Base-by-base conservation (phyloP, 139 green algal species). In the Chlorella vulgaris region DNA sequence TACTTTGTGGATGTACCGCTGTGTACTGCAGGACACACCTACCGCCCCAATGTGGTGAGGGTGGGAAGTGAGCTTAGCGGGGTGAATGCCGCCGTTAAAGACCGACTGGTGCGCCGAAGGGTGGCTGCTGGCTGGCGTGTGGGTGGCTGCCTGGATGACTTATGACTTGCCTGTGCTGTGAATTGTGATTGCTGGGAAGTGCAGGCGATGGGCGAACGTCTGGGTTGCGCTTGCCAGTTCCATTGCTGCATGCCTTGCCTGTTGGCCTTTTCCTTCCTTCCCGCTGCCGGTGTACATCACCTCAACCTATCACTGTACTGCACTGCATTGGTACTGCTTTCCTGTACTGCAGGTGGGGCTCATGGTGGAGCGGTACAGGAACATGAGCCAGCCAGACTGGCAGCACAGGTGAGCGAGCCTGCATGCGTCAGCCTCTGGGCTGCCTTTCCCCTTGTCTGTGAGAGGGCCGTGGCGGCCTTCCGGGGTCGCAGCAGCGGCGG, bases 11-110 rank as follows among this genome's bases (percentile, higher is more conserved):
- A 55, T 55, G 47, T 55, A 55, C 47, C n/a, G n/a, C 15, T 55
- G 13, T 55, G 47, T 55, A 55, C 47, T 24, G 18, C 69, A 84
- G 87, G 84, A 1, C 50, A 63, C 22, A 24, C 53, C 0, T 92
- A 91, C 66, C n/a, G 83, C 29, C 94, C 94, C 39, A 87, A 93
- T 71, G 89, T 95, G 29, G 90, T 96, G 60, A 87, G 94, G 0
- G 84, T 96, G 70, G 93, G 93, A 8, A 69, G 74, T 28, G 79
- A 80, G 33, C 36, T 31, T 35, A 76, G 67, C 50, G 68, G 39
- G 3, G 73, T 88, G 7, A 63, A 39, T 50, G 36, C 29, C 0
- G 39, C 60, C 24, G 84, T 88, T 61, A 53, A 74, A 24, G 79
- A 83, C 28, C 53, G 78, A 28, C 81, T 75, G 39, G 39, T 86